Base-by-base conservation (phyloP, 208 protist genomes). In the Trypanosoma platydactyli region DNA sequence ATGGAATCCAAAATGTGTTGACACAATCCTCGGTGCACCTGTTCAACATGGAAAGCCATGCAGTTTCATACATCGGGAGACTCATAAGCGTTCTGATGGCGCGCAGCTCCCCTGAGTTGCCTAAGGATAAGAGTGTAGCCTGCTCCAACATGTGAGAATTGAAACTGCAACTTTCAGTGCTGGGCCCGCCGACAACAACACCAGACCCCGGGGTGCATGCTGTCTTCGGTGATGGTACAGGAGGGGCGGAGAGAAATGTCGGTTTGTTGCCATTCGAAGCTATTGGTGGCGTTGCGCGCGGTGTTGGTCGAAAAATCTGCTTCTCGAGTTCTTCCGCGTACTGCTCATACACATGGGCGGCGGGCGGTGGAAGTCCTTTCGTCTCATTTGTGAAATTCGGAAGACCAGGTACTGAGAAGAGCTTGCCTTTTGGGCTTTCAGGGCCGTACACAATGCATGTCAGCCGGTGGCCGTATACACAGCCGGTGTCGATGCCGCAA, bases 401-500 rank as follows among this genome's bases (percentile, higher is more conserved):
- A 54, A 92, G 80, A 1, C 90, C 90, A 0, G 80, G 59, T 0
- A 96, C 91, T 18, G 66, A 77, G 61, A 91, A 68, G 46, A 90
- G 84, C 24, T 68, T 73, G n/a, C 84, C 86, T 18, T 68, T 57
- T 3, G 77, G 79, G 46, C 49, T 71, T 22, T 79, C 77, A 1
- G 38, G 60, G 56, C 78, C 58, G 63, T 82, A 91, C 24, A 95
- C 76, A 3, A 93, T 75, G 68, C 84, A 90, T 7, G 89, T 97
- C 20, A 97, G 79, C 11, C 78, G 62, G 24, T 81, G 65, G 42
- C 92, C 92, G 65, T 97, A 97, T 22, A 92, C 88, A 53, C 92
- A 97, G 45, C 92, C 92, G 16, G 88, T 95, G 66, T 97, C 92
- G 61, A 97, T 88, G 64, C 92, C 92, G 42, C 67, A 81, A 29